A percentile compares a stretch with the other conserved stretches of the same genome.
Evolutionary conservation across 2,329 filamentous ascomycete species (phyloP).

Genomic region (Fusarium fracticaudum): DNA sequence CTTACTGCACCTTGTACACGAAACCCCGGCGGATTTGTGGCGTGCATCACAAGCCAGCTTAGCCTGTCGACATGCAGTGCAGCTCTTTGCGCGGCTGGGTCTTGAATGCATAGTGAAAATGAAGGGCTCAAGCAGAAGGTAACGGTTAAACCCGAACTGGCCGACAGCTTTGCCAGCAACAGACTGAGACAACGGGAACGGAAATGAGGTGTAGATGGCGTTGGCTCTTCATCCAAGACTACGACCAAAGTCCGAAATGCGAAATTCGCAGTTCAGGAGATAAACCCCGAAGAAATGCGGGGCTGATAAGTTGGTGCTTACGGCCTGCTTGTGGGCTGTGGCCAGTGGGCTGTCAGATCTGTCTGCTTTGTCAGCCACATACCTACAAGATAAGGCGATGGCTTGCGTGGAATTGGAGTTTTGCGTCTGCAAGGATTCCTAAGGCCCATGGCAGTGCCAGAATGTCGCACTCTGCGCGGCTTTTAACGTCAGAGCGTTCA

Average conservation of each 20-base stretch:
- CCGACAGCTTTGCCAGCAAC: not conserved
- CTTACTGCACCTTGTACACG: not conserved
- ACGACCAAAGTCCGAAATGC: not conserved
- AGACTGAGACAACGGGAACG: not conserved
- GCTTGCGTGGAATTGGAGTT: not conserved
- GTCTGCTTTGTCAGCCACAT: not conserved
- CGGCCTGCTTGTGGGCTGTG: too few relatives aligned
- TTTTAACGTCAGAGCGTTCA: not conserved
- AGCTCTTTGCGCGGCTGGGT: not conserved
- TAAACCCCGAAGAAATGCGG: not conserved
- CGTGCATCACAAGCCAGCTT: not conserved
- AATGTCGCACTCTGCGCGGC: not conserved
- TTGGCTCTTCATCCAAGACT: not conserved
- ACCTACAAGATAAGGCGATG: not conserved
- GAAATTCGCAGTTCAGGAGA: not conserved
- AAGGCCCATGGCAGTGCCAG: not conserved
- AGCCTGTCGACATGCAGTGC: not conserved
- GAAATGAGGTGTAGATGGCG: not conserved
- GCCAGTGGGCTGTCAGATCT: not conserved
- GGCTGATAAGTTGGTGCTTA: not conserved
- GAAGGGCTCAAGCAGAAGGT: not conserved
- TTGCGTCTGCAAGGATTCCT: not conserved
- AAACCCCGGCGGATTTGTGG: not conserved
- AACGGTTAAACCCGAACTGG: fast-evolving
- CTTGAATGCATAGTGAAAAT: not conserved